Percentiles rank a stretch among this genome's conserved stretches.
These are phyloP conservation scores for Hyphopichia buzzinii DNA, from an alignment of 1,139 yeast genomes.

Conservation along the genomic window DNA sequence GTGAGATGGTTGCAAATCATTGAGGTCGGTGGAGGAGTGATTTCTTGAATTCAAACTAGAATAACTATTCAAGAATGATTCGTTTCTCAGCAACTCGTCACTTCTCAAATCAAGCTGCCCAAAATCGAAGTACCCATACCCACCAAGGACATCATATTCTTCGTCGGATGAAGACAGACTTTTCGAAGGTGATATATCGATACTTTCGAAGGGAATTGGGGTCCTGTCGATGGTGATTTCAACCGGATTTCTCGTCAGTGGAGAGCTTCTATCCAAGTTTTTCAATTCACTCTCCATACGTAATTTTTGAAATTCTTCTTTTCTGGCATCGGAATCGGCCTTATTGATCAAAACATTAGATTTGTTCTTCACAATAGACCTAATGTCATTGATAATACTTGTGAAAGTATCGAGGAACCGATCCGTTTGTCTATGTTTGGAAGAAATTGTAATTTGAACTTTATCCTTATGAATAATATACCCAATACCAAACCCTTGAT, in stretches of 20 bases:
- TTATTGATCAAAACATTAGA: constrained; percentile 33
- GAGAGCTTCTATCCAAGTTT: constrained; percentile 23
- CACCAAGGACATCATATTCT: constrained; percentile 52
- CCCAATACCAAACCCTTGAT: constrained; percentile 77
- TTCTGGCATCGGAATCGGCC: constrained; percentile 35
- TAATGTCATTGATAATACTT: constrained; percentile 57
- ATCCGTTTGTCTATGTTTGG: constrained; percentile 73
- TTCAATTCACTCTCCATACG: constrained; percentile 38
- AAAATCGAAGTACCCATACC: constrained; percentile 75
- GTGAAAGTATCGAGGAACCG: constrained; percentile 63
- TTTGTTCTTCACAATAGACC: constrained; percentile 40
- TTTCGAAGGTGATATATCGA: constrained; percentile 1
- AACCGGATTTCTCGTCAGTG: constrained; percentile 39
- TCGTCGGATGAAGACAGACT: constrained; percentile 7
- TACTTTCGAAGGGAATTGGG: constrained; percentile 17
- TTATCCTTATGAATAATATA: constrained; percentile 67
- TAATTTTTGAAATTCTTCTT: constrained; percentile 32
- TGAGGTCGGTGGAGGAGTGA: constrained; percentile 32
- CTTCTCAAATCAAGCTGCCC: constrained; percentile 48
- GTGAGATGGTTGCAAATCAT: constrained; percentile 12
- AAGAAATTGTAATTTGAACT: constrained; percentile 59
- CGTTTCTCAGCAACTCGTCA: constrained; percentile 28
- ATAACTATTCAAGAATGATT: constrained; percentile 29
- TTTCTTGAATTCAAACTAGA: constrained; percentile 25
- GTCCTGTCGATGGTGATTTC: constrained; percentile 24